A percentile compares a stretch with the other conserved stretches of the same genome.
Evolutionary conservation across 108 stramenopile species (phyloP).

Genomic region (Phaeodactylum tricornutum): DNA sequence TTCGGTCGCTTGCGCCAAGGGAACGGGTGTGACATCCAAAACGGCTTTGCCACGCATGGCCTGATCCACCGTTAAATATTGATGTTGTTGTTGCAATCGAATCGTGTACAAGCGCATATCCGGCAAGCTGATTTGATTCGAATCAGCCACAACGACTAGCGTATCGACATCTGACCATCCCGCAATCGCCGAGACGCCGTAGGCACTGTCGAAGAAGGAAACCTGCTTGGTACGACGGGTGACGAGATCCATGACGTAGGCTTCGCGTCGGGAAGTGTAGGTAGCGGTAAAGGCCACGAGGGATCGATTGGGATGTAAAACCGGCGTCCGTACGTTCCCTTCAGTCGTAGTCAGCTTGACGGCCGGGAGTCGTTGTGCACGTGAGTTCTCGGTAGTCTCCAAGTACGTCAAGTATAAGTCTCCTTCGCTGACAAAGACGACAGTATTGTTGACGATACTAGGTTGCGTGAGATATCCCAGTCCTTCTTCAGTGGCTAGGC

Average conservation of each 20-base stretch:
- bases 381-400: background rate
- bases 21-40: slow-evolving; percentile 34
- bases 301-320: slow-evolving; percentile 32
- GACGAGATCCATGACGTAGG: slow-evolving; percentile 48
- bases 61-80: background rate
- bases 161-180: slow-evolving; percentile 35
- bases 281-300: slow-evolving; percentile 57
- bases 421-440: slow-evolving; percentile 62
- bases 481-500: background rate
- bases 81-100: slow-evolving; percentile 7
- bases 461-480: slow-evolving; percentile 45
- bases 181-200: slow-evolving; percentile 23
- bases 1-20: slow-evolving; percentile 53
- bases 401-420: slow-evolving; percentile 38
- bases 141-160: slow-evolving; percentile 32
- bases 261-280: slow-evolving; percentile 43
- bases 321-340: slow-evolving; percentile 54
- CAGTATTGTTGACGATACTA: slow-evolving; percentile 28
- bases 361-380: slow-evolving; percentile 15
- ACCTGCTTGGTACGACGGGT: slow-evolving; percentile 24
- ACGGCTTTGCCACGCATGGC: no score
- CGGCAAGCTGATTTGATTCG: slow-evolving; percentile 34
- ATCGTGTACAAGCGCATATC: slow-evolving; percentile 49
- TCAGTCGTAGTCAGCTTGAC: slow-evolving; percentile 51
- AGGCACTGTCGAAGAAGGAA: slow-evolving; percentile 29